phyloP scores from a whole-genome alignment of 768 basidiomycete genomes.

The Cytidiella melzeri region DNA sequence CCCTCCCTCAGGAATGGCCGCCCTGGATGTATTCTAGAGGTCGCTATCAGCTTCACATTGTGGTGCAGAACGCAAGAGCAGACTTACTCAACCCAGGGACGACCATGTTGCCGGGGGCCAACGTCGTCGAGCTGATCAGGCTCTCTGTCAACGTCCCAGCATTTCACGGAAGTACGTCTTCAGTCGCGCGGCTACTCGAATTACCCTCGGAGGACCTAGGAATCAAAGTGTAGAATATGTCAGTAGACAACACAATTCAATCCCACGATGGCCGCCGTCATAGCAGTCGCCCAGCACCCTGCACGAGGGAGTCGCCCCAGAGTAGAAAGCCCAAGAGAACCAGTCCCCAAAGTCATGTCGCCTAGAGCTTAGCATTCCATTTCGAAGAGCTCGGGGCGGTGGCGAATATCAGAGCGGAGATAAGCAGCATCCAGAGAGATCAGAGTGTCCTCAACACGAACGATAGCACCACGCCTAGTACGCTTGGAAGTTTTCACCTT shows the following conservation, averaged over 20 bases:
- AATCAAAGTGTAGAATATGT: too few relatives aligned
- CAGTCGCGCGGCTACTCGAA: neutral
- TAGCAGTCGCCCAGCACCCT: too few relatives aligned
- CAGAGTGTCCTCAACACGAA: neutral
- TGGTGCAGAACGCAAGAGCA: neutral
- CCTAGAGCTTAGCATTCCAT: neutral
- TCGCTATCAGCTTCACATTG: neutral
- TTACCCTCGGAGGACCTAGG: neutral
- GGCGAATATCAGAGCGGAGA: neutral
- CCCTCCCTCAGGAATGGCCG: constrained; percentile 6
- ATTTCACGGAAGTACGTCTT: neutral
- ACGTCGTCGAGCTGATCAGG: neutral
- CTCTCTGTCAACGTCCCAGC: neutral
- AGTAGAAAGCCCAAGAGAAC: too few relatives aligned
- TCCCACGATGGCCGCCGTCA: too few relatives aligned
- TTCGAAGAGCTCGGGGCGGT: constrained; percentile 1
- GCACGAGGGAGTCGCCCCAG: too few relatives aligned
- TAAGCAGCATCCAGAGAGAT: neutral
- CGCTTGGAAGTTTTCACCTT: neutral
- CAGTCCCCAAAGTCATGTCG: neutral
- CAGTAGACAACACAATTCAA: too few relatives aligned
- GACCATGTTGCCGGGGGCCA: neutral
- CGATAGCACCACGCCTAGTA: too few relatives aligned
- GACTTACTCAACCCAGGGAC: neutral
- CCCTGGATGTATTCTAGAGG: neutral